Base-by-base conservation (phyloP, 176 grass and related monocot species). In the Carex cristatella region DNA sequence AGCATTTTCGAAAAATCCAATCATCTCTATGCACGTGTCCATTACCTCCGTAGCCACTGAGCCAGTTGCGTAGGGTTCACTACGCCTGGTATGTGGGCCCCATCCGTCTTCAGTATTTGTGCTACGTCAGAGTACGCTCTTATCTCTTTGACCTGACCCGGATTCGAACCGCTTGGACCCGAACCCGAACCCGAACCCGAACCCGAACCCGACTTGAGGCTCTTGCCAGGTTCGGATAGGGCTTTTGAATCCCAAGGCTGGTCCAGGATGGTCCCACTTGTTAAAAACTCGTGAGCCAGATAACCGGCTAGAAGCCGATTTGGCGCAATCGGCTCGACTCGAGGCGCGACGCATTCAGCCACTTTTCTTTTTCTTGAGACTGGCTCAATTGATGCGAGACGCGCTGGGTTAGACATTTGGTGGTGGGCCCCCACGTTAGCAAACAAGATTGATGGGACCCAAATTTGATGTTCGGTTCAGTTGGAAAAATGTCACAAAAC, bases 281-380 rank as follows among this genome's bases (percentile, higher is more conserved):
- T 77, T 61, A 90, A 86, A 79, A 93, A 93, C 67, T 93, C 91
- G 59, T 90, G 86, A 53, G 91, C 88, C 65, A 93, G 84, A 84
- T 85, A 88, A 56, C 88, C 91, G 59, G 84, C 84, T 15, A 93
- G 81, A 49, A 93, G 74, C 84, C 27, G 79, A 37, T 86, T 90
- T 15, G 59, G 46, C 53, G n/a, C 31, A 9, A 38, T 28, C 23
- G 77, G 3, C 80, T 83, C 59, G 33, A 7, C 42, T 80, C 8
- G 78, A 14, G 10, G 16, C 55, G 48, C 28, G 6, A 58, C 32
- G 30, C 8, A 3, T 10, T 30, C 35, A 28, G 2, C 9, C 44
- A 44, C 6, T 40, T 70, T 70, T 70, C 67, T 44, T 70, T 70
- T 70, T 32, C 67, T 70, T 14, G 35, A 70, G 14, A 16, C 67